Evolutionary conservation across 768 basidiomycete species (phyloP), one percentile per base, ranked within the genome.

Genomic region (Hygrophorus russula): DNA sequence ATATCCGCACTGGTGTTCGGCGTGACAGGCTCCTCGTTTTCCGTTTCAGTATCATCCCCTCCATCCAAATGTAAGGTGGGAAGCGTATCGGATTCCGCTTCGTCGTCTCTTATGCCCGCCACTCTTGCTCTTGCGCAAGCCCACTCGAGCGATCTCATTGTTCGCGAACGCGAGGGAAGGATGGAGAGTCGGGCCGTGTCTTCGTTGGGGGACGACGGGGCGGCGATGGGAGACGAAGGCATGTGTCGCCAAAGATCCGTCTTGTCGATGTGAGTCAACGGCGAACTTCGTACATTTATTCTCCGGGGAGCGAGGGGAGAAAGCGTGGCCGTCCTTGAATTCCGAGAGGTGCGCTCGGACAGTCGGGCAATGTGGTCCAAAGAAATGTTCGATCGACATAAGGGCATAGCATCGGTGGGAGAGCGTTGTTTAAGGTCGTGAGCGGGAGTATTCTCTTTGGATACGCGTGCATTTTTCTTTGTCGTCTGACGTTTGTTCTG

Each of bases 401-500:
- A 31, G 14, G 29, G n/a, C 7, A 19, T 37, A 20, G 19, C n/a
- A 18, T 13, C 9, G 28, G 4, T 24, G 12, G 30, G 14, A n/a
- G 34, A 17, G 5, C 8, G 34, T 3, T n/a, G 8, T n/a, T 35
- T 35, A 9, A 35, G 34, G n/a, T 3, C 8, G 8, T 35, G n/a
- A n/a, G n/a, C 5, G 5, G 44, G 27, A 28, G 32, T 40, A 27
- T 45, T 50, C 38, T 44, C 10, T 45, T 44, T 35, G 43, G 41
- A 1, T 49, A 44, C 44, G 37, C 20, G 37, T 28, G 15, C 47
- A 46, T 6, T 41, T 45, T 41, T 20, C n/a, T 43, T 36, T 32
- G 44, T 44, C n/a, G 37, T 64, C 48, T 73, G 69, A 5, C 72
- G 70, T 53, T 64, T 73, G 51, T 74, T 74, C 55, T 74, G 73